Conservation (phyloP, 2,329 filamentous ascomycete species). For the Diaporthe caulivora region DNA sequence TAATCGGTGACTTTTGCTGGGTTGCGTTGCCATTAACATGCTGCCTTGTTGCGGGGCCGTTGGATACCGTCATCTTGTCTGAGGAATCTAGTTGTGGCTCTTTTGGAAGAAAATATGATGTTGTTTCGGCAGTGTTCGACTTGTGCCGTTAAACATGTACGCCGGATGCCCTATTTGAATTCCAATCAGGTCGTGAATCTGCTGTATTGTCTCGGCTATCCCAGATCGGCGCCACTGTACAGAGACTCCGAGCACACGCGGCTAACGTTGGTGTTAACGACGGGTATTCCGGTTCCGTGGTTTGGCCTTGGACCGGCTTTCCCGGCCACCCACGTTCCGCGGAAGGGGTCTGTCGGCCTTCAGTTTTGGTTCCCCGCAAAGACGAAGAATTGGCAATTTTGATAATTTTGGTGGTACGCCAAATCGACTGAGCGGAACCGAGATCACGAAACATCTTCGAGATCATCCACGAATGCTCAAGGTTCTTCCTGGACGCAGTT, state of each 20-base stretch:
- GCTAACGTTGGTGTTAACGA: not conserved
- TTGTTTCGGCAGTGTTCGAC: too few relatives aligned
- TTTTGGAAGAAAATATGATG: not conserved
- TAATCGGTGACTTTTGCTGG: conserved; percentile 34
- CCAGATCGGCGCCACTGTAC: not conserved
- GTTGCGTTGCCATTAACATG: not conserved
- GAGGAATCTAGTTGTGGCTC: too few relatives aligned
- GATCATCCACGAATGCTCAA: not conserved
- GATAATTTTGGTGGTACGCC: not conserved
- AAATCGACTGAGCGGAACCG: not conserved
- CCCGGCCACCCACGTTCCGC: not conserved
- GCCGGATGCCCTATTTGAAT: not conserved
- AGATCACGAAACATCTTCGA: not conserved
- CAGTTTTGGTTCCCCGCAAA: conserved; percentile 1
- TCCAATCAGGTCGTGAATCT: not conserved
- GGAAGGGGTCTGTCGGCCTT: not conserved
- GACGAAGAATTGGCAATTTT: not conserved
- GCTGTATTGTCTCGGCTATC: not conserved
- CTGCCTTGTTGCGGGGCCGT: not conserved
- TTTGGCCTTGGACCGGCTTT: conserved; percentile 4
- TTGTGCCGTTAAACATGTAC: not conserved
- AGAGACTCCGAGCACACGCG: conserved; percentile 14
- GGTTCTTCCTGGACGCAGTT: not conserved
- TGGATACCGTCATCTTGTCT: not conserved
- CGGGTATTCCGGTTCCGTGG: conserved; percentile 24